Evolutionary conservation across 805 yeast genomes (phyloP).

Genomic region (Candida odintsovae): DNA sequence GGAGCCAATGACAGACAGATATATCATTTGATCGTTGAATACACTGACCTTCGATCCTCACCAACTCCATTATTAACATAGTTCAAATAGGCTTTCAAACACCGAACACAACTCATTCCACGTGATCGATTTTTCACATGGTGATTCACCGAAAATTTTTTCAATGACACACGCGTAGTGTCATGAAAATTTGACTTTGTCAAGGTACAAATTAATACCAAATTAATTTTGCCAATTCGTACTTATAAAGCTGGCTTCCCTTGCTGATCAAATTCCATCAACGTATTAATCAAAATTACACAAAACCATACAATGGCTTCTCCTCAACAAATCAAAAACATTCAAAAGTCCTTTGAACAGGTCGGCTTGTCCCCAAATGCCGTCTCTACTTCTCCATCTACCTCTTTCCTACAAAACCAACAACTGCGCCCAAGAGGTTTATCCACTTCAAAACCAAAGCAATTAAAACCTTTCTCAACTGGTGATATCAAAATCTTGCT

Average conservation of each 20-base stretch:
- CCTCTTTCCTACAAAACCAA: conserved; percentile 49
- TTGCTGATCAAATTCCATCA: neutral
- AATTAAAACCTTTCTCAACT: conserved; percentile 89
- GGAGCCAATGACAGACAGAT: neutral
- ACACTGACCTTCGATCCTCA: too few species aligned
- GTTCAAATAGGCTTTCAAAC: neutral
- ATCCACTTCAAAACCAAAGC: conserved; percentile 45
- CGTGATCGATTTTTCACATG: neutral
- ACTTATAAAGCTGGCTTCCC: neutral
- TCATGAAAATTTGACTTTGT: neutral
- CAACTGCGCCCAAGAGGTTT: conserved; percentile 38
- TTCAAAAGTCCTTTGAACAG: conserved; percentile 51
- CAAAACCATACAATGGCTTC: conserved; percentile 43
- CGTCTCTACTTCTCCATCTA: conserved; percentile 79
- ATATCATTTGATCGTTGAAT: neutral
- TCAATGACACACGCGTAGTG: neutral
- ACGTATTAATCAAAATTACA: neutral
- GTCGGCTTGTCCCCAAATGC: conserved; percentile 60
- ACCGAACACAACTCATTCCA: neutral
- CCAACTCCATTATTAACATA: too few species aligned
- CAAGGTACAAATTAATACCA: neutral
- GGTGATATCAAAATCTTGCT: conserved; percentile 91
- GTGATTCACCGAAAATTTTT: neutral
- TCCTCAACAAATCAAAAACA: conserved; percentile 57
- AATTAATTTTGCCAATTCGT: neutral